phyloP scores from a whole-genome alignment of 805 yeast species.

The Candida pseudofarinosa region DNA sequence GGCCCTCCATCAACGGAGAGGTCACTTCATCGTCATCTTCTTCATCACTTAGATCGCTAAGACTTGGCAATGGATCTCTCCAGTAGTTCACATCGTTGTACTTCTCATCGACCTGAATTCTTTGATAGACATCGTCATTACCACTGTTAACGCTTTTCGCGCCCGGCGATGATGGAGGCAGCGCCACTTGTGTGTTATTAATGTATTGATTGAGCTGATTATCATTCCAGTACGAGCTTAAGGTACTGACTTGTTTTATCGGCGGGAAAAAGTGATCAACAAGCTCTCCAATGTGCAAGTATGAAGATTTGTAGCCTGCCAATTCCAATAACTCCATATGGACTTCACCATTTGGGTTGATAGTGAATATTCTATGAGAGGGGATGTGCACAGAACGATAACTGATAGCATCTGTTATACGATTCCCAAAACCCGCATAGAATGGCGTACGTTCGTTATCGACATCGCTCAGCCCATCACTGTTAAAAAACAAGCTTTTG shows the following conservation, averaged over 20 bases:
- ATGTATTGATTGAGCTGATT: constrained; percentile 33
- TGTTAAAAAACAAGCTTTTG: constrained; percentile 55
- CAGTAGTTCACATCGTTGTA: constrained; percentile 89
- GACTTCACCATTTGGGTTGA: constrained; percentile 94
- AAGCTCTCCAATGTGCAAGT: constrained; percentile 83
- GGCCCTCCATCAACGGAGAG: constrained; percentile 5
- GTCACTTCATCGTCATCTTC: constrained; percentile 29
- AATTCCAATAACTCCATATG: constrained; percentile 93
- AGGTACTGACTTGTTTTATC: constrained; percentile 26
- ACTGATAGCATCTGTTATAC: constrained; percentile 94
- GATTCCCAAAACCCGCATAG: constrained; percentile 95
- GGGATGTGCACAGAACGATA: constrained; percentile 93
- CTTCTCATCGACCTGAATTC: constrained; percentile 48
- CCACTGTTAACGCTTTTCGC: constrained; percentile 27
- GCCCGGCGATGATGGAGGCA: constrained; percentile 21
- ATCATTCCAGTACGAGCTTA: constrained; percentile 32
- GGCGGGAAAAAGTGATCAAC: constrained; percentile 99
- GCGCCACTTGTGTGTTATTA: constrained; percentile 3
- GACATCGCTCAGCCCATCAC: constrained; percentile 5
- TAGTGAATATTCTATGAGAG: constrained; percentile 89
- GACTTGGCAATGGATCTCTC: constrained; percentile 70
- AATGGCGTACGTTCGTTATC: constrained; percentile 68
- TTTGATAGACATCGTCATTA: constrained; percentile 20
- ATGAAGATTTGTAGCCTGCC: constrained; percentile 87
- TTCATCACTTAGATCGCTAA: constrained; percentile 50